Conservation (phyloP, 208 protist species). For the Crithidia mellificae region DNA sequence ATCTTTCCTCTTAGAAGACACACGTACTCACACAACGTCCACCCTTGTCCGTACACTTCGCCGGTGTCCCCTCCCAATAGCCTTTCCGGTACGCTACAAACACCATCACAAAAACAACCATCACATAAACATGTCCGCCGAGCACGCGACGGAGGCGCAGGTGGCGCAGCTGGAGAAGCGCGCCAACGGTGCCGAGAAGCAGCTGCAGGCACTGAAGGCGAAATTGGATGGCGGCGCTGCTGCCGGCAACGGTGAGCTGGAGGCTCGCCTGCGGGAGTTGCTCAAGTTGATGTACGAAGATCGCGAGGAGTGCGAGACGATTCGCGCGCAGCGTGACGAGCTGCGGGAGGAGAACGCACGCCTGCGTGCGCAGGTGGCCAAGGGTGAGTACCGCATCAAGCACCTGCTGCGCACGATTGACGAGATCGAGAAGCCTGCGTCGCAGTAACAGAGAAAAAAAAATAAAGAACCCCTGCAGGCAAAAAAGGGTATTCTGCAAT, state of each 20-base stretch:
- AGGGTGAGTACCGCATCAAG: slow-evolving; percentile 83
- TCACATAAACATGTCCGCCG: slow-evolving; percentile 7
- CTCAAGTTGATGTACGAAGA: slow-evolving; percentile 68
- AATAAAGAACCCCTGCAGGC: no score
- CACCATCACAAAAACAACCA: not conserved
- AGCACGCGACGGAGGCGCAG: slow-evolving; percentile 15
- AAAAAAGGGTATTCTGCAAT: no score
- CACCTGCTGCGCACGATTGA: slow-evolving; percentile 85
- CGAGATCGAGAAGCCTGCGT: slow-evolving; percentile 48
- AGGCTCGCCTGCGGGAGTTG: slow-evolving; percentile 52
- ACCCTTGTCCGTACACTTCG: slow-evolving; percentile 18
- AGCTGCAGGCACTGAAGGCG: slow-evolving; percentile 46
- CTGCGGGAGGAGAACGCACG: slow-evolving; percentile 77
- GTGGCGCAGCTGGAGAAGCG: slow-evolving; percentile 61
- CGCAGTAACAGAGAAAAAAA: not conserved
- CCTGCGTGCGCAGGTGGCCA: slow-evolving; percentile 58
- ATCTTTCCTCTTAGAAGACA: no score
- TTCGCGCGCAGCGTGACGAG: slow-evolving; percentile 77
- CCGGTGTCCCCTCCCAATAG: not conserved
- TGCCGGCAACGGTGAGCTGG: slow-evolving; percentile 22
- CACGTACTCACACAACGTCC: slow-evolving; percentile 3
- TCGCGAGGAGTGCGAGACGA: slow-evolving; percentile 75
- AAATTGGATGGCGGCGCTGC: slow-evolving; percentile 28
- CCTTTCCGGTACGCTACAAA: not conserved
- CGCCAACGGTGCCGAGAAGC: slow-evolving; percentile 45